Percentiles rank a stretch among this genome's conserved stretches.
Conservation (phyloP, 345 rosid species). For the Corchorus olitorius region DNA sequence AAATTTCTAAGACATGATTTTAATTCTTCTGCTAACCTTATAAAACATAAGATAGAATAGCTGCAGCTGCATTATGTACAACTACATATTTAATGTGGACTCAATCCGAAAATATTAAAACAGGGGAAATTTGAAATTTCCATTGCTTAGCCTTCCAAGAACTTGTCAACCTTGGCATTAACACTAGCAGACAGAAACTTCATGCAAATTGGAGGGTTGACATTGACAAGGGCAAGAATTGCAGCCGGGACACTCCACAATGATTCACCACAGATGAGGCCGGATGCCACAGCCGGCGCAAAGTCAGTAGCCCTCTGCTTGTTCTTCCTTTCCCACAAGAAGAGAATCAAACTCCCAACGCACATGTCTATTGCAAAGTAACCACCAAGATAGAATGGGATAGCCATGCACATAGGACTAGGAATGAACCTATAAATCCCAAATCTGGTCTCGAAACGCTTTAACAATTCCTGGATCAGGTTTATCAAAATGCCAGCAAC, state of each 20-base stretch:
- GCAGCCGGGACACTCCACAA: slow-evolving; percentile 93
- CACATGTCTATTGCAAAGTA: slow-evolving; percentile 93
- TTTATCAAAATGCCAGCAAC: slow-evolving; percentile 47
- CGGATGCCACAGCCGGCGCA: slow-evolving; percentile 78
- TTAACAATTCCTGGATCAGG: slow-evolving; percentile 34
- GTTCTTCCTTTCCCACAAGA: slow-evolving; percentile 60
- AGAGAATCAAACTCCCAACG: slow-evolving; percentile 77
- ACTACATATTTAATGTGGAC: background rate
- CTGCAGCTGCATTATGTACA: background rate
- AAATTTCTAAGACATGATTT: background rate
- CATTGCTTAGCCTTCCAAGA: slow-evolving; percentile 33
- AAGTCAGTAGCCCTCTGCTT: slow-evolving; percentile 56
- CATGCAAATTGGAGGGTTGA: slow-evolving; percentile 83
- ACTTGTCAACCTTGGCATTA: slow-evolving; percentile 57
- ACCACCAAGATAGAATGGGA: slow-evolving; percentile 88
- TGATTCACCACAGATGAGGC: slow-evolving; percentile 87
- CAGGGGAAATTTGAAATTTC: background rate
- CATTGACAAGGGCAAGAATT: slow-evolving; percentile 67
- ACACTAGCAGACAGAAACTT: slow-evolving; percentile 69
- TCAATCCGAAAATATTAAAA: background rate
- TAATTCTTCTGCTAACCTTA: background rate
- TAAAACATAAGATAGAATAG: background rate
- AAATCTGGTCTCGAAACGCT: slow-evolving; percentile 35
- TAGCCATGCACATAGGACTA: slow-evolving; percentile 94
- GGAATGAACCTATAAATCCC: slow-evolving; percentile 59